Evolutionary conservation across 345 rosid species (phyloP).

Genomic region (Clarkia xantiana): DNA sequence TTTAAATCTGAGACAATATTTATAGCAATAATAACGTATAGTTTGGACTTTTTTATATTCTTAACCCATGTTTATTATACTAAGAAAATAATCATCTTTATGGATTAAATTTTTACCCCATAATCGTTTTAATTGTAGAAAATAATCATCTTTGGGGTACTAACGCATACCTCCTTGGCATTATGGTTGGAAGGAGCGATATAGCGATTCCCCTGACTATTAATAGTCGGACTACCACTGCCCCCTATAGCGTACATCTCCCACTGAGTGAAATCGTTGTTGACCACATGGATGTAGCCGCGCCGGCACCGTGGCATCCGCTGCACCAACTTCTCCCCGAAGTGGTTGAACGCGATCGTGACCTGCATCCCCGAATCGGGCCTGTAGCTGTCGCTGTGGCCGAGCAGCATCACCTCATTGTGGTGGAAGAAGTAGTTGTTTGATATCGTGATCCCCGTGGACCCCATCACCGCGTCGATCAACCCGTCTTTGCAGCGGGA

Average conservation of each 20-base stretch:
- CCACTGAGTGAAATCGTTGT: conserved; percentile 88
- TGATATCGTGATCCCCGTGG: conserved; percentile 83
- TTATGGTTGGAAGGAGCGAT: conserved; percentile 61
- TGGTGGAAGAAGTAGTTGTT: conserved; percentile 91
- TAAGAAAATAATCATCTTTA: no score
- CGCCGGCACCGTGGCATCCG: conserved; percentile 88
- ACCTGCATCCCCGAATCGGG: conserved; percentile 96
- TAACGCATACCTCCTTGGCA: conserved; percentile 83
- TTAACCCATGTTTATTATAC: no score
- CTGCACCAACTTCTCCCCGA: conserved; percentile 78
- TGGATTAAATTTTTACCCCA: no score
- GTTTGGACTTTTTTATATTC: no score
- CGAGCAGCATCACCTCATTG: conserved; percentile 92
- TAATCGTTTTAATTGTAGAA: no score
- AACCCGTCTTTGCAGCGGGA: conserved; percentile 90
- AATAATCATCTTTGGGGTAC: no score
- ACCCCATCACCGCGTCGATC: conserved; percentile 91
- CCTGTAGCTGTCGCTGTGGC: conserved; percentile 73
- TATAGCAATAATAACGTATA: no score
- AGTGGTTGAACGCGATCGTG: conserved; percentile 92
- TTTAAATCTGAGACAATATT: no score
- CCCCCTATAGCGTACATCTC: conserved; percentile 99
- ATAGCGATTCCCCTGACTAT: conserved; percentile 91
- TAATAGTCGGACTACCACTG: conserved; percentile 88
- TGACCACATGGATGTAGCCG: conserved; percentile 90